Evolutionary conservation across 129 eudicot species (phyloP).

Genomic region (Sambucus nigra): DNA sequence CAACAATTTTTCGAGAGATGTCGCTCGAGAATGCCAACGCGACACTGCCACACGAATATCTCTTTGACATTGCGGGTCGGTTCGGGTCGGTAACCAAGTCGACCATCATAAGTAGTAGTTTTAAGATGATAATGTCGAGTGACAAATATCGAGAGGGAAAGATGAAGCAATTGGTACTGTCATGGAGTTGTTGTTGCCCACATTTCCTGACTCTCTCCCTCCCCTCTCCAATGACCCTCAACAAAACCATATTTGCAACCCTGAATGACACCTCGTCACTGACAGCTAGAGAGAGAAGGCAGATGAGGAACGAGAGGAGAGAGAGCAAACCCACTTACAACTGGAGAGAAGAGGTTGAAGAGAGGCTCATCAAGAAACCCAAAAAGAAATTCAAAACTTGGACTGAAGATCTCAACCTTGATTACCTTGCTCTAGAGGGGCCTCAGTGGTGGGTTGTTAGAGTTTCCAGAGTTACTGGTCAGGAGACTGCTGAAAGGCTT

Average conservation of each 20-base stretch:
- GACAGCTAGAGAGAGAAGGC: slow-evolving; percentile 60
- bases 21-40: no score
- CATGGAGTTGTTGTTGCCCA: slow-evolving; percentile 50
- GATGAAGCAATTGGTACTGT: slow-evolving; percentile 48
- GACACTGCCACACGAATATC: no score
- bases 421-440: slow-evolving; percentile 55
- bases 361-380: slow-evolving; percentile 56
- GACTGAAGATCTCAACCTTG: slow-evolving; percentile 85
- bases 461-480: slow-evolving; percentile 54
- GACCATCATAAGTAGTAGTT: no score
- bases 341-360: slow-evolving; percentile 86
- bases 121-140: no score
- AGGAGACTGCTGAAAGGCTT: slow-evolving; percentile 39
- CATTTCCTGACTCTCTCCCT: slow-evolving; percentile 12
- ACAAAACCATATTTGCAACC: slow-evolving; percentile 22
- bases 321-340: slow-evolving; percentile 41
- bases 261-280: slow-evolving; percentile 13
- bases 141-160: no score
- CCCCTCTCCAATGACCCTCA: slow-evolving; percentile 9
- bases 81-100: no score
- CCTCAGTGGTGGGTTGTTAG: slow-evolving; percentile 88
- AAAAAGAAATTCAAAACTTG: slow-evolving; percentile 44
- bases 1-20: no score
- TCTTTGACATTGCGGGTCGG: no score
- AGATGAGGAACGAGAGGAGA: slow-evolving; percentile 56